Evolutionary conservation across 768 basidiomycete genomes (phyloP), one percentile per base, ranked within the genome.

Genomic region (Arthromyces matolae): DNA sequence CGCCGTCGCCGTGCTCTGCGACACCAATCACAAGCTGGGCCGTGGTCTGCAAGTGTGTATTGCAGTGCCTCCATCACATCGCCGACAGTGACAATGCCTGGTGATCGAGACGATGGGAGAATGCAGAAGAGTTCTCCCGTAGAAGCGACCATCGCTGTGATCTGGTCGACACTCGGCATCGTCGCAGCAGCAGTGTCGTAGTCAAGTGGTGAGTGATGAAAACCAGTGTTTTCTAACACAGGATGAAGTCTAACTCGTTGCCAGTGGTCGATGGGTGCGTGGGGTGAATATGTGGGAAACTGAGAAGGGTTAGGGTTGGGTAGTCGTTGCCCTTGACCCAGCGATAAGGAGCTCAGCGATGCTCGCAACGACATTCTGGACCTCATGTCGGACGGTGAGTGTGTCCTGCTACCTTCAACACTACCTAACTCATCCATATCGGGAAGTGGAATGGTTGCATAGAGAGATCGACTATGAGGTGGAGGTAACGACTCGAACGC

Each of bases 391-490:
- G 31, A 9, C 4, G 24, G 12, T 35, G 29, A 13, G 7, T 25
- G 4, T 1, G 34, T 16, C 16, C 6, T 8, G 13, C 23, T 27
- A 23, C 8, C 19, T 13, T 18, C 36, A 27, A 6, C 5, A 18
- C 31, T 10, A 8, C n/a, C 25, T 14, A 18, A 4, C 7, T 27
- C 38, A 14, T 27, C n/a, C 2, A 42, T 18, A 5, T 45, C 13
- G 9, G 52, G 52, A 6, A 53, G 44, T 13, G 52, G 52, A 10
- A 53, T 46, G 9, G 47, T 49, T 40, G 43, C 40, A 25, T 53
- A 53, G 29, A 53, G 7, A 19, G 47, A 37, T 19, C 47, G 27
- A 1, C 43, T 45, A 42, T 49, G 52, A 18, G 48, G 52, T 20
- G 52, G 52, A 10, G 52, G 52, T 24, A 9, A n/a, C 25, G 31